Percentiles rank a stretch among this genome's conserved stretches.
phyloP scores from a whole-genome alignment of 495 filamentous ascomycete species.

The Xylaria sp. region DNA sequence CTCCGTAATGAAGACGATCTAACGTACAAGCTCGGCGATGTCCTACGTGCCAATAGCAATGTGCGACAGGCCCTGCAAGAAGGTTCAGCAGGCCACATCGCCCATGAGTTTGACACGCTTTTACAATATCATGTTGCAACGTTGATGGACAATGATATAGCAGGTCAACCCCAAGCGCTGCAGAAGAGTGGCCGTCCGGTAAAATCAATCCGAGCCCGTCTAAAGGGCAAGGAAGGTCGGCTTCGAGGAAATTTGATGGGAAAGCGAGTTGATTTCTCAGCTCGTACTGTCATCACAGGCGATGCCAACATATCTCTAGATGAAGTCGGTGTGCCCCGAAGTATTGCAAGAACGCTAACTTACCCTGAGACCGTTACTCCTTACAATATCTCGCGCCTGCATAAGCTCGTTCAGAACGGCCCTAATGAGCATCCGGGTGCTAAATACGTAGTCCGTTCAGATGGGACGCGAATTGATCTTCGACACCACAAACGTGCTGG shows the following conservation, averaged over 20 bases:
- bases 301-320: conserved; percentile 96
- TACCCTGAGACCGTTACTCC: conserved; percentile 98
- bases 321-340: conserved; percentile 92
- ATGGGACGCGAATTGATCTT: conserved; percentile 92
- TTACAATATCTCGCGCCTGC: conserved; percentile 94
- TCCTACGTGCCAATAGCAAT: conserved; percentile 96
- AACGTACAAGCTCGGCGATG: conserved; percentile 98
- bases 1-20: conserved; percentile 96
- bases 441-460: conserved; percentile 90
- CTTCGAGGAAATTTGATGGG: conserved; percentile 98
- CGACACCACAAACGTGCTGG: conserved; percentile 86
- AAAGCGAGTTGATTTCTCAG: conserved; percentile 99
- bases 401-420: conserved; percentile 86
- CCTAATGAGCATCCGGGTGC: conserved; percentile 95
- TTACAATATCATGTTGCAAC: conserved; percentile 99
- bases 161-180: conserved; percentile 91
- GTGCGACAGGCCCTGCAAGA: conserved; percentile 86
- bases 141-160: conserved; percentile 99
- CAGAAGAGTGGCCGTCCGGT: conserved; percentile 96
- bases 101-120: conserved; percentile 85
- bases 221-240: conserved; percentile 98
- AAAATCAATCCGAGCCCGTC: conserved; percentile 91
- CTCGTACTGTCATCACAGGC: conserved; percentile 98
- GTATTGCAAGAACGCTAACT: conserved; percentile 87
- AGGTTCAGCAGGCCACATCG: conserved; percentile 87